Percentiles rank a stretch among this genome's conserved stretches.
Evolutionary conservation across 148 eudicot genomes (phyloP).

Genomic region (Silene conica): DNA sequence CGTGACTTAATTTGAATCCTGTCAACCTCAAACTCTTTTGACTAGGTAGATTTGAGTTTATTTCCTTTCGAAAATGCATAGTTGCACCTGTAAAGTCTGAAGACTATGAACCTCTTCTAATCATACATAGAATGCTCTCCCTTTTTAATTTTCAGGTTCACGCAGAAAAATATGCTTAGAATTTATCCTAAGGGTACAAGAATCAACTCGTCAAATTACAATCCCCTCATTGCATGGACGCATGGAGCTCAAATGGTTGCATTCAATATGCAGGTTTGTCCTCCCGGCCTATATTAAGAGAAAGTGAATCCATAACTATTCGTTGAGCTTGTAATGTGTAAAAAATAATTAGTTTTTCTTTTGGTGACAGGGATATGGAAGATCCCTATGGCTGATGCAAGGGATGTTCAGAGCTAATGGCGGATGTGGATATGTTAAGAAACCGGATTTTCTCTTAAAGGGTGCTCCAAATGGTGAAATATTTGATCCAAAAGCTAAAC

Average conservation of each 20-base stretch:
- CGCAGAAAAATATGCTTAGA: conserved; percentile 69
- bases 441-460: conserved; percentile 57
- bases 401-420: conserved; percentile 87
- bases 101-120: background rate
- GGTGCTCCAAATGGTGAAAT: conserved; percentile 38
- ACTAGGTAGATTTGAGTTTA: background rate
- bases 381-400: conserved; percentile 79
- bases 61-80: background rate
- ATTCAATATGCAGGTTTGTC: conserved; percentile 75
- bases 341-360: background rate
- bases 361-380: conserved; percentile 59
- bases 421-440: conserved; percentile 80
- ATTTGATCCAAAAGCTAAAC: conserved; percentile 45
- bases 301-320: background rate
- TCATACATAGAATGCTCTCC: background rate
- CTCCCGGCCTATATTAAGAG: background rate
- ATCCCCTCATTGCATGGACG: conserved; percentile 76
- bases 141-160: conserved; percentile 46
- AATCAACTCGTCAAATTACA: conserved; percentile 73
- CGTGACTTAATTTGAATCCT: background rate
- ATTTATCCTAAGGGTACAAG: conserved; percentile 83
- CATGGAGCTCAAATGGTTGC: conserved; percentile 98
- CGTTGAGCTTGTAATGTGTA: background rate
- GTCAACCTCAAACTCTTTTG: background rate
- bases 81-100: background rate